A percentile compares a stretch with the other conserved stretches of the same genome.
Conservation (phyloP, 495 filamentous ascomycete species). For the Penicillium angulare region DNA sequence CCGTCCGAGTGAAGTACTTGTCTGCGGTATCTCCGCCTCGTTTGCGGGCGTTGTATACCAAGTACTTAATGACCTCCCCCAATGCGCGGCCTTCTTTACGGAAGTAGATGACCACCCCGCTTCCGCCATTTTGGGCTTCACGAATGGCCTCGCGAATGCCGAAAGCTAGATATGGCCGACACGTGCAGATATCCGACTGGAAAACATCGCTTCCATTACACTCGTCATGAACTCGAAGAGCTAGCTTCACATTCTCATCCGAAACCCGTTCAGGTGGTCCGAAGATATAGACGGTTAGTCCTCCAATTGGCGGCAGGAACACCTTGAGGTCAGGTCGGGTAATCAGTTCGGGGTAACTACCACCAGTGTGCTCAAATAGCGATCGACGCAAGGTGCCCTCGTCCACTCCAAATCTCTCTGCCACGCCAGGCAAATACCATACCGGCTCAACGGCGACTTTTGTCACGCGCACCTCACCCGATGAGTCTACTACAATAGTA, state of each 20-base stretch:
- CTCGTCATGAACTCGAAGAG: slow-evolving; percentile 94
- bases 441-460: slow-evolving; percentile 96
- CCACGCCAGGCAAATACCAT: slow-evolving; percentile 95
- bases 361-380: slow-evolving; percentile 93
- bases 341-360: slow-evolving; percentile 88
- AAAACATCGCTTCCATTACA: slow-evolving; percentile 98
- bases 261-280: slow-evolving; percentile 92
- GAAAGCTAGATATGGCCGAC: slow-evolving; percentile 93
- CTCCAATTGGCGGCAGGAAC: slow-evolving; percentile 94
- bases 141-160: slow-evolving; percentile 96
- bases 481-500: slow-evolving; percentile 79
- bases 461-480: slow-evolving; percentile 87
- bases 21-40: slow-evolving; percentile 82
- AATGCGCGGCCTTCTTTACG: slow-evolving; percentile 94
- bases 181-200: slow-evolving; percentile 97
- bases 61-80: slow-evolving; percentile 96
- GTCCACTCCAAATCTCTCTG: slow-evolving; percentile 92
- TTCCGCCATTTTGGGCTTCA: slow-evolving; percentile 91
- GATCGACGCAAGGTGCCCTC: slow-evolving; percentile 82
- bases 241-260: slow-evolving; percentile 77
- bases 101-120: slow-evolving; percentile 98
- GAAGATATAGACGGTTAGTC: slow-evolving; percentile 95
- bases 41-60: slow-evolving; percentile 93
- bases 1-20: slow-evolving; percentile 96
- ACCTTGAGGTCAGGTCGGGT: slow-evolving; percentile 92